Percentiles rank a stretch among this genome's conserved stretches.
Evolutionary conservation across 2,329 filamentous ascomycete genomes (phyloP).

Genomic region (Magnaporthales sp.): DNA sequence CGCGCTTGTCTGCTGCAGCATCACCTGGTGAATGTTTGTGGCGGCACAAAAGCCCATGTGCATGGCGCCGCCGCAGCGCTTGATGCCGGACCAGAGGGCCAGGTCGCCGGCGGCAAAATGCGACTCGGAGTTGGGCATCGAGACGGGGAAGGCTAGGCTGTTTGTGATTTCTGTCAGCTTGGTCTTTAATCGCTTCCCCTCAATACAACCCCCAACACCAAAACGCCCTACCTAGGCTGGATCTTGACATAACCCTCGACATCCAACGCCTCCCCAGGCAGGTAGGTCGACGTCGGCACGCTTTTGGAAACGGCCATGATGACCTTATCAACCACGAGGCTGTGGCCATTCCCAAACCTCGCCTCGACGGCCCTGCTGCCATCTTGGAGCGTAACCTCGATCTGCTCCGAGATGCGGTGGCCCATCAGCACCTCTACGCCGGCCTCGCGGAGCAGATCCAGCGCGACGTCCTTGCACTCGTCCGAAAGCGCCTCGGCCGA

Average conservation of each 20-base stretch:
- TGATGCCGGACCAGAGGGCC: conserved; percentile 66
- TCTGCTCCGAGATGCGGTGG: conserved; percentile 44
- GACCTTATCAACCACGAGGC: conserved; percentile 53
- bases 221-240: conserved; percentile 35
- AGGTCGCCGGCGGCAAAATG: conserved; percentile 68
- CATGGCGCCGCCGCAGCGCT: conserved; percentile 70
- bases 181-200: too few species aligned
- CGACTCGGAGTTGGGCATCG: conserved; percentile 43
- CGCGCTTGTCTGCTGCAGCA: conserved; percentile 33
- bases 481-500: conserved; percentile 66
- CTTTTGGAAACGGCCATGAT: conserved; percentile 61
- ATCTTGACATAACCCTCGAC: conserved; percentile 59
- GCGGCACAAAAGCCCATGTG: conserved; percentile 60
- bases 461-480: conserved; percentile 55
- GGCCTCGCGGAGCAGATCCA: conserved; percentile 48
- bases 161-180: not conserved
- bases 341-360: conserved; percentile 50
- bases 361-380: conserved; percentile 35
- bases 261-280: conserved; percentile 51
- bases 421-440: conserved; percentile 58
- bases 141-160: conserved; percentile 45
- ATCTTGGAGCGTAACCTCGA: conserved; percentile 33
- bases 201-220: not conserved
- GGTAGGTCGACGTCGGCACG: conserved; percentile 51
- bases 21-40: conserved; percentile 57